phyloP scores from a whole-genome alignment of 2,329 filamentous ascomycete species.

The Teratosphaeria zuluensis region DNA sequence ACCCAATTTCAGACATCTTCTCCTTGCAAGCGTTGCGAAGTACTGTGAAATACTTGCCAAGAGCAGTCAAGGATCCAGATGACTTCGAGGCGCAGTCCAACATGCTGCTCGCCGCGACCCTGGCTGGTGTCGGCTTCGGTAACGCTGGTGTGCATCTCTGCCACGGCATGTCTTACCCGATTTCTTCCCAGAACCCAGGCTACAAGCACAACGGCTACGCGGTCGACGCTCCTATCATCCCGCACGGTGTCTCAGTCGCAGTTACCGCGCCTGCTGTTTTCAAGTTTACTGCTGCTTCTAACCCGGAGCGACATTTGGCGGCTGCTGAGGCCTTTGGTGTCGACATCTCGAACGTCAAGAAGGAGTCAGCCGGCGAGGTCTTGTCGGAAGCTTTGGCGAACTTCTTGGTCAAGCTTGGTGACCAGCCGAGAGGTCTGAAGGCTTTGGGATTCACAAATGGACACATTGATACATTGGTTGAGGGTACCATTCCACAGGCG shows the following conservation, averaged over 20 bases:
- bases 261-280: constrained; percentile 92
- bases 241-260: constrained; percentile 89
- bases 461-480: constrained; percentile 75
- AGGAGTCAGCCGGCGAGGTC: constrained; percentile 80
- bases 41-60: constrained; percentile 86
- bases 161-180: constrained; percentile 93
- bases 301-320: constrained; percentile 81
- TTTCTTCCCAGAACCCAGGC: constrained; percentile 85
- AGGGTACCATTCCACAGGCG: constrained; percentile 87
- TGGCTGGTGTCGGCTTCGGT: constrained; percentile 92
- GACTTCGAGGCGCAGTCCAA: constrained; percentile 87
- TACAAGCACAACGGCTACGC: constrained; percentile 86
- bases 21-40: constrained; percentile 72
- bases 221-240: constrained; percentile 69
- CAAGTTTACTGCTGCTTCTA: constrained; percentile 81
- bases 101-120: constrained; percentile 89
- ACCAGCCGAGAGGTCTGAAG: constrained; percentile 80
- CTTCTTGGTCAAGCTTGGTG: constrained; percentile 75
- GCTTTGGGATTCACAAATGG: constrained; percentile 66
- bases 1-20: constrained; percentile 97
- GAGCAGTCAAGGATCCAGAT: constrained; percentile 77
- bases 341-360: constrained; percentile 78
- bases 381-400: constrained; percentile 70
- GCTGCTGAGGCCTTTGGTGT: constrained; percentile 88
- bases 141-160: constrained; percentile 92